Conservation (phyloP, 208 protist genomes). For the Wallacemonas sp. region DNA sequence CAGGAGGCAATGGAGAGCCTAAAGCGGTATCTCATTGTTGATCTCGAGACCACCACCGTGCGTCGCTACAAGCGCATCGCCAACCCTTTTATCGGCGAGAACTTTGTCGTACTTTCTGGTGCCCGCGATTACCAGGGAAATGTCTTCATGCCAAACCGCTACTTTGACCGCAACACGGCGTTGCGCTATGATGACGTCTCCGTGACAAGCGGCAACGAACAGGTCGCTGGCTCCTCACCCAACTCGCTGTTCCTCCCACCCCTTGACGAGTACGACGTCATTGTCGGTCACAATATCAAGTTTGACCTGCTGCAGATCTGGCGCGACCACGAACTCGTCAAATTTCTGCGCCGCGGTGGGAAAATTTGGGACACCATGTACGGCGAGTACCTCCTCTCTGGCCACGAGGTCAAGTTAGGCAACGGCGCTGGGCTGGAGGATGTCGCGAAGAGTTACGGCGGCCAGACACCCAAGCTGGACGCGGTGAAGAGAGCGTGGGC, state of each 20-base stretch:
- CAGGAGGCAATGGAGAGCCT: conserved; percentile 50
- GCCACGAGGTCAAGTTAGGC: conserved; percentile 85
- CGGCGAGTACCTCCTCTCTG: conserved; percentile 88
- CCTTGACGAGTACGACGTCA: conserved; percentile 88
- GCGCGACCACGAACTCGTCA: conserved; percentile 78
- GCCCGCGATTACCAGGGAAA: conserved; percentile 87
- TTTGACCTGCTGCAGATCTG: conserved; percentile 92
- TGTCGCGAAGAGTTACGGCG: conserved; percentile 90
- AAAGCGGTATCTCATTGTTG: conserved; percentile 79
- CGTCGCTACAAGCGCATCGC: conserved; percentile 89
- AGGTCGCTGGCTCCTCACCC: conserved; percentile 78
- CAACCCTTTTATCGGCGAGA: conserved; percentile 89
- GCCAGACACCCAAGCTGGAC: conserved; percentile 85
- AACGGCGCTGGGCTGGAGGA: conserved; percentile 85
- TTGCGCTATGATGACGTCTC: conserved; percentile 77
- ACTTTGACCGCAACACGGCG: conserved; percentile 78
- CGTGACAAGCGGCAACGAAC: conserved; percentile 53
- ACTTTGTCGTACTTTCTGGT: conserved; percentile 89
- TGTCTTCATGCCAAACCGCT: conserved; percentile 80
- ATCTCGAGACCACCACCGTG: conserved; percentile 90
- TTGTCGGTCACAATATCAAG: conserved; percentile 94
- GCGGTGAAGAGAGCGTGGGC: conserved; percentile 90
- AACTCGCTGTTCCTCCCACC: conserved; percentile 85
- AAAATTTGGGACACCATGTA: conserved; percentile 95
- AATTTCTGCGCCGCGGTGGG: conserved; percentile 82